These are phyloP conservation scores for Pichia thaimueangensis DNA, from an alignment of 805 yeast genomes.

Conservation along the genomic window DNA sequence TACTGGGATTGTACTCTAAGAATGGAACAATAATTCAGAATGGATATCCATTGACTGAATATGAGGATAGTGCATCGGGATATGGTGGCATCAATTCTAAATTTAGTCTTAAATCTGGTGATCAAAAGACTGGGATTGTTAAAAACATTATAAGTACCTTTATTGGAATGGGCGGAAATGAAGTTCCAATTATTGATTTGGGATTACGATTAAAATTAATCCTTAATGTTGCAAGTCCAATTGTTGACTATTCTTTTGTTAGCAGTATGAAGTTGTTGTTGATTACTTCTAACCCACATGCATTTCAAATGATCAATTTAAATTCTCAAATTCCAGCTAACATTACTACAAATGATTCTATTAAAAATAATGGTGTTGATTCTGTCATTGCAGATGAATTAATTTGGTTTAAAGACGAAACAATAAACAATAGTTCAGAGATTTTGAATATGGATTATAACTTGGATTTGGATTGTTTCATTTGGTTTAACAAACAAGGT, in stretches of 20 bases:
- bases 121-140: slow-evolving; percentile 14
- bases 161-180: slow-evolving; percentile 19
- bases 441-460: slow-evolving; percentile 17
- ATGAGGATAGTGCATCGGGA: slow-evolving; percentile 7
- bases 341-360: slow-evolving; percentile 10
- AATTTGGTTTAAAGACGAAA: slow-evolving; percentile 27
- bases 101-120: slow-evolving; percentile 2
- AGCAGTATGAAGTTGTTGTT: slow-evolving; percentile 23
- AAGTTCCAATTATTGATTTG: slow-evolving; percentile 28
- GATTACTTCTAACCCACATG: slow-evolving; percentile 28
- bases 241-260: slow-evolving; percentile 26
- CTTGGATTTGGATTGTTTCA: slow-evolving; percentile 22
- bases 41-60: slow-evolving; percentile 20
- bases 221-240: slow-evolving; percentile 29
- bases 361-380: slow-evolving; percentile 24
- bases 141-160: slow-evolving; percentile 25
- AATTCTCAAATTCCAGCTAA: slow-evolving; percentile 14
- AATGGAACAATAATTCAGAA: slow-evolving; percentile 30
- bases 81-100: slow-evolving; percentile 13
- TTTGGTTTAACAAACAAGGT: slow-evolving; percentile 28
- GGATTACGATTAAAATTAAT: slow-evolving; percentile 30
- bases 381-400: slow-evolving; percentile 27
- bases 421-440: slow-evolving; percentile 12
- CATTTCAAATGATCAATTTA: slow-evolving; percentile 30
- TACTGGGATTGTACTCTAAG: slow-evolving; percentile 25